Base-by-base conservation (phyloP, 441 rosid species). In the Pelargonium myrrhifolium region DNA sequence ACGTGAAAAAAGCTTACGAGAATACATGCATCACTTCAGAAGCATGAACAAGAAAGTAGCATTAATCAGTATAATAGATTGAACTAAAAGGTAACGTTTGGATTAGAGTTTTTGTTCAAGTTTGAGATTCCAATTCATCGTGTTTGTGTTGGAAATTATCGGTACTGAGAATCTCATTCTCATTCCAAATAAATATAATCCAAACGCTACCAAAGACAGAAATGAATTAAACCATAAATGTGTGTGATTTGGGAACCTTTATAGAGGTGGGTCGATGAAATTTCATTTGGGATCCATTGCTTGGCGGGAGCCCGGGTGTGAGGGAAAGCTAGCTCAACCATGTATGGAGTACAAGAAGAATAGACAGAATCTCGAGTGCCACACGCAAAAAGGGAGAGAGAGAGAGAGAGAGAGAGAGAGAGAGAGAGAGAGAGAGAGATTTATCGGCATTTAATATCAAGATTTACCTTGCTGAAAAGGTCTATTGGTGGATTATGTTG, bases 401-500 rank as follows among this genome's bases (percentile, higher is more conserved):
- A 3, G 35, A 6, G 12, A 22, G 4, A 22, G 22, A 58, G 9
- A 12, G 62, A 24, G n/a, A n/a, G n/a, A n/a, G n/a, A n/a, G n/a
- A n/a, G n/a, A n/a, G n/a, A n/a, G n/a, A n/a, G n/a, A n/a, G n/a
- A n/a, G n/a, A n/a, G n/a, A n/a, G n/a, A n/a, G n/a, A n/a, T n/a
- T n/a, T 20, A 20, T 14, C 21, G 9, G 11, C 10, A 55, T 55
- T 3, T 18, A 28, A 66, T 61, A 43, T 39, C 58, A 65, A 67
- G 21, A 17, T 67, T 58, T 78, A 93, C 97, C 97, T 93, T 90
- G 64, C 89, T 86, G 77, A 90, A 93, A 75, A 90, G 93, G 45
- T 93, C 98, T 45, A 77, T 71, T 15, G 96, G 97, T 47, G 81
- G 82, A 80, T 85, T 82, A 72, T 78, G 85, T 37, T 64, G 87